Evolutionary conservation across 2,329 filamentous ascomycete species (phyloP), one percentile per base, ranked within the genome.

Genomic region (Sporothrix pseudoabietina): DNA sequence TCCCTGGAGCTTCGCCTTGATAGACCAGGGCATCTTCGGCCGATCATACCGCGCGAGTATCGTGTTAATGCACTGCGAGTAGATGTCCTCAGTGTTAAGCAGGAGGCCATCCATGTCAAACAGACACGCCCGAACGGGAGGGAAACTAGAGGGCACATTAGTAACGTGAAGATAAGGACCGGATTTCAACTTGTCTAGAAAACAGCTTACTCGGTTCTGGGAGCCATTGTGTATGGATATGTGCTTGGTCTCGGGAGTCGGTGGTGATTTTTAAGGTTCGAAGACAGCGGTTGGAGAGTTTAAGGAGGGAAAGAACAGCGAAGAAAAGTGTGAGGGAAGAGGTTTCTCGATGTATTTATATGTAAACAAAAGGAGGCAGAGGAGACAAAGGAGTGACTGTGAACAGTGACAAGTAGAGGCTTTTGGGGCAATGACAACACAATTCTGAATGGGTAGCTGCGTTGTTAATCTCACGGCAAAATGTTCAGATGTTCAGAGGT

Each of bases 91-190:
- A 47, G 93, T 94, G 82, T 98, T 91, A 80, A 99, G 92, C 26
- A 99, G 89, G 49, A 99, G 91, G 75, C 96, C 96, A 82, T 99
- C 96, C 94, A 98, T 98, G 85, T 99, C 96, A 82, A 99, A 98
- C 76, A 99, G 90, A 82, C 94, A 98, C 77, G 95, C 96, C 77
- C 94, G 89, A 74, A 98, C 87, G 65, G 91, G 90, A 26, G 93
- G 92, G 81, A 94, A 90, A 80, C 91, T 72, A 78, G 44, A 35
- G 44, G 44, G 68, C 22, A 5, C 35, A 57, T 71, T 9, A 71
- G 57, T 7, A 30, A 19, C 32, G 41, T 7, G 52, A 26, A 6
- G 35, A 35, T 16, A 6, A 30, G 35, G 30, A 10, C 10, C 8
- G n/a, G 1, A 1, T 7, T 22, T 12, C 16, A 35, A 4, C 5